phyloP scores from a whole-genome alignment of 2,329 filamentous ascomycete genomes.

The Ophiostoma tasmaniense region DNA sequence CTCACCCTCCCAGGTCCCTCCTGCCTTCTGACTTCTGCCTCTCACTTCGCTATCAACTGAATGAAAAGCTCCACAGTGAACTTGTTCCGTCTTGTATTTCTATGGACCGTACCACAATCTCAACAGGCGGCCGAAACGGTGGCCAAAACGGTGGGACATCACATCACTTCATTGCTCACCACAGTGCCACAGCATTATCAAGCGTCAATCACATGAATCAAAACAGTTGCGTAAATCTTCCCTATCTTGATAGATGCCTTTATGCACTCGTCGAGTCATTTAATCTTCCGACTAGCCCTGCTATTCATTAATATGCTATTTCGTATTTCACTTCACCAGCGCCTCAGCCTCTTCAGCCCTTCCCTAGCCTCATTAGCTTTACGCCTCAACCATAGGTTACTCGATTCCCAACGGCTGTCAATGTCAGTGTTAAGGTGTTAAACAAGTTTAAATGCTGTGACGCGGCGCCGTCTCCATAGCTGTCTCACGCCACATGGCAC shows the following conservation, averaged over 20 bases:
- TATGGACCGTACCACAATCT: not conserved
- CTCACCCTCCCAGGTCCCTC: not conserved
- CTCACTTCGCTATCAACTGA: not conserved
- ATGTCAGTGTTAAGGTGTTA: not conserved
- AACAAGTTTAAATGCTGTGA: not conserved
- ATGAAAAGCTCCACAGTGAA: not conserved
- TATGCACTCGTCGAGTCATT: not conserved
- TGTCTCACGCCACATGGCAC: constrained; percentile 4
- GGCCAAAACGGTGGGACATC: not conserved
- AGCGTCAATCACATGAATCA: not conserved
- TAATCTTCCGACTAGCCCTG: not conserved
- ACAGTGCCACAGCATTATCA: not conserved
- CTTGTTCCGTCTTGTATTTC: not conserved
- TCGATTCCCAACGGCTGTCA: not conserved
- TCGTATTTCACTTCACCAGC: not conserved
- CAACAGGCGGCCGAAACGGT: too few species aligned
- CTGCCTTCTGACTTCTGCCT: not conserved
- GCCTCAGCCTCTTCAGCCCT: not conserved
- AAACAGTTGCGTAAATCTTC: not conserved
- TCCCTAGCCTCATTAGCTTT: not conserved
- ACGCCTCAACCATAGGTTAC: not conserved
- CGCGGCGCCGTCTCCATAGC: not conserved
- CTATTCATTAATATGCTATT: not conserved
- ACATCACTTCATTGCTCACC: not conserved
- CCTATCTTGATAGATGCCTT: not conserved